Base-by-base conservation (phyloP, 2,329 filamentous ascomycete species). In the Cytospora paraplurivora region DNA sequence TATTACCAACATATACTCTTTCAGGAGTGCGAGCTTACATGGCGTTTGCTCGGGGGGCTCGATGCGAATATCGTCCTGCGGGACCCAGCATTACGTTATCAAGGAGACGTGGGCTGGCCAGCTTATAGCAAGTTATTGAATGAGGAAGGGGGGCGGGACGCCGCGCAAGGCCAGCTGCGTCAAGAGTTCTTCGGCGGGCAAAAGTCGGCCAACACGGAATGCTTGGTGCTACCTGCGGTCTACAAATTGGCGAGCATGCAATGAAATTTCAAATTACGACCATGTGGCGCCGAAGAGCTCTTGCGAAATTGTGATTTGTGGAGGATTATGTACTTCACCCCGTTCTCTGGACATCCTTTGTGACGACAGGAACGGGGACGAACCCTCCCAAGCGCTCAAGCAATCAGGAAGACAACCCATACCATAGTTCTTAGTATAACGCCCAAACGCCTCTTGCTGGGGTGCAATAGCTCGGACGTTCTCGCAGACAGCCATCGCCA, bases 381-480 rank as follows among this genome's bases (percentile, higher is more conserved):
- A 41, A 4, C 59, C 49, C 34, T 37, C 37, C 19, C 13, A 21
- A 27, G 54, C 15, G 37, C 27, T 50, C 11, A 55, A 55, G 41
- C 19, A 61, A 38, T 50, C 44, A 47, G 38, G 33, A 27, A 11
- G 15, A 6, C 38, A 11, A 21, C 5, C 59, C 41, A 15, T 33
- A 7, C 38, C 50, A 61, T 53, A 17, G 27, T 6, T 21, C 37
- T 51, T 21, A 21, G 8, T 32, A 34, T 50, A 44, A 61, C 59
- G 38, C 59, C 44, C 51, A 55, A 56, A 61, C 59, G 38, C 59
- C 59, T 55, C 13, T 33, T 49, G 37, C 19, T 56, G 33, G 19
- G 54, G 32, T 51, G 17, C 15, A 35, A 41, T 35, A 38, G 37
- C 37, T 49, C 51, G 21, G 19, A 38, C 52, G 56, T 44, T 15